These are phyloP conservation scores for Phylloporus sp. DNA, from an alignment of 768 basidiomycete genomes.

Conservation along the genomic window DNA sequence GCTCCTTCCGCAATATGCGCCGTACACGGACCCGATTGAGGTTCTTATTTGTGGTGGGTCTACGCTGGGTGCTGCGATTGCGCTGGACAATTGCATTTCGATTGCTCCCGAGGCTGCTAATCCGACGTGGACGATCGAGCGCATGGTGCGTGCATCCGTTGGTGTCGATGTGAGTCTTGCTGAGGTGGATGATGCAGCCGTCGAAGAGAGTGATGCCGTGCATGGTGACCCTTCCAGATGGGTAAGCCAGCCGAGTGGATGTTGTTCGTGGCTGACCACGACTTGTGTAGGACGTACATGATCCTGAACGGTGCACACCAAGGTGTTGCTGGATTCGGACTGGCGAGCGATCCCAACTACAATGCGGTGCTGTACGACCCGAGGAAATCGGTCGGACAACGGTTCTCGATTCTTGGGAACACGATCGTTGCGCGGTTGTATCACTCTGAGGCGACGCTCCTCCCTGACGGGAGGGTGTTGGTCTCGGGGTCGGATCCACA, in stretches of 20 bases:
- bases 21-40: slow-evolving; percentile 68
- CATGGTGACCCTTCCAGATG: slow-evolving; percentile 58
- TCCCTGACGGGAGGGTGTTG: slow-evolving; percentile 70
- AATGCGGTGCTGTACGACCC: slow-evolving; percentile 70
- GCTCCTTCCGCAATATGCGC: slow-evolving; percentile 63
- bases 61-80: slow-evolving; percentile 42
- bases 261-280: background rate
- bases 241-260: slow-evolving; percentile 6
- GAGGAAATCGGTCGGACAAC: slow-evolving; percentile 47
- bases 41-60: slow-evolving; percentile 76
- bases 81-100: slow-evolving; percentile 66
- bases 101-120: slow-evolving; percentile 61
- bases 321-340: slow-evolving; percentile 70
- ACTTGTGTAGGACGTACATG: slow-evolving; percentile 59
- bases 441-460: slow-evolving; percentile 70
- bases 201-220: slow-evolving; percentile 73
- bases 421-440: slow-evolving; percentile 75
- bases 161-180: background rate
- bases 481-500: slow-evolving; percentile 75
- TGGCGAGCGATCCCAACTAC: slow-evolving; percentile 59
- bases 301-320: slow-evolving; percentile 71
- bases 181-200: slow-evolving; percentile 41
- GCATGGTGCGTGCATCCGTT: slow-evolving; percentile 54
- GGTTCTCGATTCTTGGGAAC: slow-evolving; percentile 59
- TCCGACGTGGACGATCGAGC: slow-evolving; percentile 65